These are phyloP conservation scores for Knufia fluminis DNA, from an alignment of 2,329 filamentous ascomycete genomes.

Conservation along the genomic window DNA sequence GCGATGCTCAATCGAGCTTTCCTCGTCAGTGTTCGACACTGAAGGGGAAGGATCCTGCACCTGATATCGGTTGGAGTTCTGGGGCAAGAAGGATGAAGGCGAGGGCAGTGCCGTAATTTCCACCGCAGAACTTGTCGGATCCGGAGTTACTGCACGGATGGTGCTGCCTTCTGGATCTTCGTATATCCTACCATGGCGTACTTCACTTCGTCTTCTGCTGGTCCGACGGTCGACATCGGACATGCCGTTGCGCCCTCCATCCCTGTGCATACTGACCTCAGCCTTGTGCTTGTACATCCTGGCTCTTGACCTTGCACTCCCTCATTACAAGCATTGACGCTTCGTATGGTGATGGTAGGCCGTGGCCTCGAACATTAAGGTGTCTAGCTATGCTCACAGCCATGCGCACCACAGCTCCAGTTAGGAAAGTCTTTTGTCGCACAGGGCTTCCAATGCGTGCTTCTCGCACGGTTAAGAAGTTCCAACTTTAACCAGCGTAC, in stretches of 20 bases:
- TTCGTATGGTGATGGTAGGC: not conserved
- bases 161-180: constrained; percentile 37
- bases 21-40: constrained; percentile 21
- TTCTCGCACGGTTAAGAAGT: not conserved
- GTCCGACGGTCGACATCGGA: constrained; percentile 3
- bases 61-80: constrained; percentile 12
- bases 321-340: constrained; percentile 18
- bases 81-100: constrained; percentile 17
- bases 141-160: constrained; percentile 40
- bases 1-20: constrained; percentile 29
- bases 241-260: constrained; percentile 20
- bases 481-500: not conserved
- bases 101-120: constrained; percentile 14
- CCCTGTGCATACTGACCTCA: constrained; percentile 25
- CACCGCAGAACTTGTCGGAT: constrained; percentile 27
- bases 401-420: not conserved
- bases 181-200: constrained; percentile 20
- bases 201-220: constrained; percentile 22
- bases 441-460: not conserved
- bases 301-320: constrained; percentile 28
- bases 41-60: constrained; percentile 18
- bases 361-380: not conserved
- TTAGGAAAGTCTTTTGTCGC: not conserved
- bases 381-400: not conserved
- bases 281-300: constrained; percentile 28